Evolutionary conservation across 208 protist genomes (phyloP), one percentile per base, ranked within the genome.

Genomic region (Histomonas meleagridis): DNA sequence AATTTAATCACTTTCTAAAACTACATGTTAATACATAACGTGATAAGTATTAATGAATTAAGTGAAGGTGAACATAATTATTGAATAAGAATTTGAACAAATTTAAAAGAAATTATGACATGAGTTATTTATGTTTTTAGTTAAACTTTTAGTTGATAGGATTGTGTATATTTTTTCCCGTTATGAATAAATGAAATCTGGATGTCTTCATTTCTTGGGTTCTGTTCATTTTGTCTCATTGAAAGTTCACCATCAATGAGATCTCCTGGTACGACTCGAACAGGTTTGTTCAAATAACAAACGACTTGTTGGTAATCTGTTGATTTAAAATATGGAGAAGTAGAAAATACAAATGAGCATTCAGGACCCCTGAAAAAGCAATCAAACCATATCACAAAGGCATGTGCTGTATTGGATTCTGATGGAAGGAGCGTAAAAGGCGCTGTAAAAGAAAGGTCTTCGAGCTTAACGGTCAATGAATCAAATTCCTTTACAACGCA

Each of bases 221-320:
- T 98, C 10, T 94, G 94, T 0, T 93, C 93, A 93, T 98, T 98
- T 69, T 95, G 96, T 91, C 93, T 93, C 94, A 96, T 96, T n/a
- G 91, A 78, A 91, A 98, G 93, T 32, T 49, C 93, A 55, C 97
- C 97, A 43, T 57, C 91, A 5, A 97, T 94, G 62, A 81, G 95
- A 90, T 97, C 96, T 7, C 95, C 96, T 23, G 43, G 55, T 40
- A 94, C 92, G 93, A 98, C 95, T 21, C 92, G 92, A 9, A 98
- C 69, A 2, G 96, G 94, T 91, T 98, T 95, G 60, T 96, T 95
- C 9, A 99, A 92, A 93, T 99, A 99, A 46, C 99, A 96, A 23
- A 99, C 97, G 7, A 96, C 97, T 94, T 98, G 97, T 92, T 97
- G 97, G 96, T 97, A 98, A 94, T 98, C 96, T 38, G 97, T 98